Conservation (phyloP, 345 rosid species). For the Erucastrum elatum region DNA sequence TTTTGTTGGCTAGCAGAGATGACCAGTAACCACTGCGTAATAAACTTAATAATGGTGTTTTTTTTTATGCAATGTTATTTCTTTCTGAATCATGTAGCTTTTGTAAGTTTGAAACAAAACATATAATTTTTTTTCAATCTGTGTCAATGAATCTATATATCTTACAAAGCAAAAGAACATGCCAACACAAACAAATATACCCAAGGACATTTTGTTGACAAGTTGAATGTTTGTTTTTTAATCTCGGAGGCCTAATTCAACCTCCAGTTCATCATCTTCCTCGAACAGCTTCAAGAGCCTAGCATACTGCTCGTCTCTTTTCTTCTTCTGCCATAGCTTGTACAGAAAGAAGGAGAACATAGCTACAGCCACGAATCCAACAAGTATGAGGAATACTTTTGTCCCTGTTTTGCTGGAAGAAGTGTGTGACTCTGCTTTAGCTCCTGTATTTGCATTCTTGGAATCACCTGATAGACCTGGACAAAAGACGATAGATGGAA, state of each 20-base stretch:
- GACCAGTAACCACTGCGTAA: conserved; percentile 29
- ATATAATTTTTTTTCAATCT: background rate
- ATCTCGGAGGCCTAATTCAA: conserved; percentile 90
- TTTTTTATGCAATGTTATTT: conserved; percentile 17
- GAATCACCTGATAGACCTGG: conserved; percentile 60
- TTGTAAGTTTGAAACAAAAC: conserved; percentile 2
- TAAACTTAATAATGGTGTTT: conserved; percentile 37
- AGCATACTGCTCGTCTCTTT: conserved; percentile 95
- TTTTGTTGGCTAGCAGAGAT: conserved; percentile 35
- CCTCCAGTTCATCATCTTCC: conserved; percentile 98
- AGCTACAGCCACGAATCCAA: conserved; percentile 53
- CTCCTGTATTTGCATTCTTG: conserved; percentile 43
- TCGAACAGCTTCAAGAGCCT: conserved; percentile 90
- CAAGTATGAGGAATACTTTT: conserved; percentile 49
- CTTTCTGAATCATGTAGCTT: conserved; percentile 20
- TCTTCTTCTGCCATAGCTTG: conserved; percentile 97
- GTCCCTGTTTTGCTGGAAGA: conserved; percentile 53
- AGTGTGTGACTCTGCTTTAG: conserved; percentile 45
- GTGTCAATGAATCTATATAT: background rate
- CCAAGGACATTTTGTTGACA: background rate
- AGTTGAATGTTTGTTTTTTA: conserved; percentile 35
- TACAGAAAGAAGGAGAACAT: conserved; percentile 63
- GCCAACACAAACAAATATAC: conserved; percentile 16
- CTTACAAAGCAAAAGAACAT: conserved; percentile 12
- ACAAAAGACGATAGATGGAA: conserved; percentile 1